Conservation (phyloP, 306 rosid genomes). For the Luffa acutangula region DNA sequence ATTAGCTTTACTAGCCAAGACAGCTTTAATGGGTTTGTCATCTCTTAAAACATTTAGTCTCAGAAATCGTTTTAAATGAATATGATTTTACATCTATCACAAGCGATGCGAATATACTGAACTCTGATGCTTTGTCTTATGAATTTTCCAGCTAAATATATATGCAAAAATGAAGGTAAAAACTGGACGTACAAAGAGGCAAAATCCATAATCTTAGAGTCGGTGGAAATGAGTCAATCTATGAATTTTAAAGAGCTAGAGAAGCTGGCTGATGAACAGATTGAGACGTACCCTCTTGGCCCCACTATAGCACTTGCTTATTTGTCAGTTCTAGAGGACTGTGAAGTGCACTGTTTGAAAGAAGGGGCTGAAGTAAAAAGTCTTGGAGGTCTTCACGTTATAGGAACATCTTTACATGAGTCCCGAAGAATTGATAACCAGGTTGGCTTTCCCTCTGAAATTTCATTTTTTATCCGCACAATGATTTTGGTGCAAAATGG, state of each 20-base stretch:
- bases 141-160: constrained; percentile 70
- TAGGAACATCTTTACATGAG: constrained; percentile 92
- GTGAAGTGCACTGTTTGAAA: constrained; percentile 60
- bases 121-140: constrained; percentile 18
- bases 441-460: constrained; percentile 27
- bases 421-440: constrained; percentile 97
- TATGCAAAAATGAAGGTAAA: constrained; percentile 71
- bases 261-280: constrained; percentile 65
- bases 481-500: not conserved
- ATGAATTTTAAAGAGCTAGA: constrained; percentile 52
- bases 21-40: constrained; percentile 79
- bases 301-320: constrained; percentile 78
- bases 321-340: constrained; percentile 70
- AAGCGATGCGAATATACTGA: not conserved
- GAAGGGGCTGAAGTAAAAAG: constrained; percentile 91
- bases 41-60: constrained; percentile 7
- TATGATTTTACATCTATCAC: constrained; percentile 11
- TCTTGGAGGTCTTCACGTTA: constrained; percentile 94
- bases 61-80: constrained; percentile 13
- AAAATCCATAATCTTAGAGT: constrained; percentile 67
- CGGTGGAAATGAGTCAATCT: constrained; percentile 83
- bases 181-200: constrained; percentile 78
- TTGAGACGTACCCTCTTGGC: constrained; percentile 86
- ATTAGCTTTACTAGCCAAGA: constrained; percentile 73
- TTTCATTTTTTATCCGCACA: not conserved